These are phyloP conservation scores for Brassica nigra DNA, from an alignment of 345 rosid genomes.

Conservation along the genomic window DNA sequence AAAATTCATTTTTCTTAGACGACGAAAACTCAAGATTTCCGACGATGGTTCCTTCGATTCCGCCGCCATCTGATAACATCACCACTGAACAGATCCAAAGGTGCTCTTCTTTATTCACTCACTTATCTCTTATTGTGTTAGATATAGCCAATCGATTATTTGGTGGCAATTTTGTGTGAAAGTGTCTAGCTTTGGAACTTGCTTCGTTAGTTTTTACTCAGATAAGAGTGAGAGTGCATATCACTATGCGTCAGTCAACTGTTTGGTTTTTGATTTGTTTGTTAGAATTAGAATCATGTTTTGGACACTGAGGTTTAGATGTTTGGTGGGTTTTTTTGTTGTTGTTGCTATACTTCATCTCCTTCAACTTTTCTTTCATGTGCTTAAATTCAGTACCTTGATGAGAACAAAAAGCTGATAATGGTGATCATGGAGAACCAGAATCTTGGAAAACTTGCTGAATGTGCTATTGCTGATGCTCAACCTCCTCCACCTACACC, in stretches of 20 bases:
- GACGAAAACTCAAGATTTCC: slow-evolving; percentile 38
- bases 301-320: neutral
- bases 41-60: slow-evolving; percentile 58
- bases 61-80: slow-evolving; percentile 55
- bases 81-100: slow-evolving; percentile 98
- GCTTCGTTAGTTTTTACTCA: neutral
- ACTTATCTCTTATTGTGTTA: neutral
- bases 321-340: slow-evolving; percentile 2
- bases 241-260: neutral
- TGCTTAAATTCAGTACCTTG: slow-evolving; percentile 67
- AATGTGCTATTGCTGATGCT: slow-evolving; percentile 98
- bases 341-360: neutral
- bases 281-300: neutral
- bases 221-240: neutral
- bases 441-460: slow-evolving; percentile 89
- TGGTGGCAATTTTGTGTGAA: neutral
- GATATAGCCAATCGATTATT: neutral
- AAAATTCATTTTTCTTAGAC: too few species aligned
- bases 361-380: slow-evolving; percentile 1
- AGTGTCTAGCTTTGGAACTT: slow-evolving; percentile 16
- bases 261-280: neutral
- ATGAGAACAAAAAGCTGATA: slow-evolving; percentile 90
- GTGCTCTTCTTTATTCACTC: slow-evolving; percentile 46
- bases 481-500: slow-evolving; percentile 76
- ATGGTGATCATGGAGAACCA: slow-evolving; percentile 93